Evolutionary conservation across 805 yeast species (phyloP), one percentile per base, ranked within the genome.

Genomic region (Clavispora vitiphila): DNA sequence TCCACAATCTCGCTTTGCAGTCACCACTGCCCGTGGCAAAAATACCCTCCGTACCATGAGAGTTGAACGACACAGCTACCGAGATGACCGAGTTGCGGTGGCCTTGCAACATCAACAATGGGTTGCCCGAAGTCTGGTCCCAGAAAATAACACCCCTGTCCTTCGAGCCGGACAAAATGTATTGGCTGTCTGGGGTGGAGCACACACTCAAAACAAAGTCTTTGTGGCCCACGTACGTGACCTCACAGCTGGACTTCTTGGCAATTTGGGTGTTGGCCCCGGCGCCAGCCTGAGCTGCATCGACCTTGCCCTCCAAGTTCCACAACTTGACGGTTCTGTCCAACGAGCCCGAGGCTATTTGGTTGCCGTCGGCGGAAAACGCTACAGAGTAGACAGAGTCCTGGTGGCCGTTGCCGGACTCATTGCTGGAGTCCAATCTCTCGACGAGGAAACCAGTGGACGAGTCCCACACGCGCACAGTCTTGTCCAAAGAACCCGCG

Each of bases 11-110:
- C 31, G 98, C 98, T 62, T 90, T 86, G 66, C 96, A 91, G 67
- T 91, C 98, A 62, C 98, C 99, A 65, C 88, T 78, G 43, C 98
- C 98, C 11, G 98, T 90, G 41, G 98, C 98, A 72, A 91, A 93
- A 55, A 87, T 81, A 37, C 95, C 91, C 50, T 79, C 82, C 47
- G 76, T 76, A 37, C 83, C 84, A 47, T 76, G 74, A 48, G 87
- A 82, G 48, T 80, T 81, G 52, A 89, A 88, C 19, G 93, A 81
- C 18, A 93, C 96, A 37, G 96, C 88, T 30, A 91, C 98, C 41
- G 91, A 82, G 53, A 91, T 91, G 37, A 93, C 98, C 8, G 96
- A 86, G 71, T 91, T 91, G 62, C 93, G 81, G 65, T 91, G 98
- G 26, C 98, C 98, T 70, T 89, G 97, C 55, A 93, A 76, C 96